Base-by-base conservation (phyloP, 1,139 yeast species). In the Nadsonia starkeyi-henricii region DNA sequence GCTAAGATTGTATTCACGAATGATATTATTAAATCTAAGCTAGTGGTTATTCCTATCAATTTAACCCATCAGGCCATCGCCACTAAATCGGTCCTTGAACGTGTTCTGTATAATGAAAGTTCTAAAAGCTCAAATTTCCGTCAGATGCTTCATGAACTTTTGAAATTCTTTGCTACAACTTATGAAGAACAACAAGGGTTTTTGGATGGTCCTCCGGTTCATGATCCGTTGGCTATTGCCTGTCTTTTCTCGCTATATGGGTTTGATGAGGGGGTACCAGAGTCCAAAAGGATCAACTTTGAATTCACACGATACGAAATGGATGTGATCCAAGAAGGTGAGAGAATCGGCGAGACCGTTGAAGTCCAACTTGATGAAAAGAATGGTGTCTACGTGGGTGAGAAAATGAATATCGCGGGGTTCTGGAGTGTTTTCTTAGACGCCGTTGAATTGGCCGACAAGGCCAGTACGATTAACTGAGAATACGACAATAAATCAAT, bases 211-310 rank as follows among this genome's bases (percentile, higher is more conserved):
- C 91, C 94, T 1, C 89, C 93, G 1, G 72, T 85, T 1, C 95
- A 86, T 62, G 95, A 85, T 59, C 93, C 95, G 0, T 65, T 84
- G 44, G 85, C 95, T 0, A 68, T 84, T 2, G 78, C 74, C 47
- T 76, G 77, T 0, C 59, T 83, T 23, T 61, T 83, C 12, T 13
- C 39, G 3, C 12, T 33, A 15, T 33, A 33, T 15, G 39, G 39
- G 39, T 15, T 33, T 15, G 39, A 33, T 33, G 39, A 33, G 12
- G 4, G 4, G 4, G 39, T 33, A 8, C 39, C 39, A 7, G 17
- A 33, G 4, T 5, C 4, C 17, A 33, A 33, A 15, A 33, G 12
- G 17, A 33, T 33, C 3, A n/a, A 33, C 17, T 33, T 33, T n/a
- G 39, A 33, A 33, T 33, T 33, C 39, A 33, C 39, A 13, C 39